Evolutionary conservation across 257 asterid genomes (phyloP).

Genomic region (Lavandula angustifolia): DNA sequence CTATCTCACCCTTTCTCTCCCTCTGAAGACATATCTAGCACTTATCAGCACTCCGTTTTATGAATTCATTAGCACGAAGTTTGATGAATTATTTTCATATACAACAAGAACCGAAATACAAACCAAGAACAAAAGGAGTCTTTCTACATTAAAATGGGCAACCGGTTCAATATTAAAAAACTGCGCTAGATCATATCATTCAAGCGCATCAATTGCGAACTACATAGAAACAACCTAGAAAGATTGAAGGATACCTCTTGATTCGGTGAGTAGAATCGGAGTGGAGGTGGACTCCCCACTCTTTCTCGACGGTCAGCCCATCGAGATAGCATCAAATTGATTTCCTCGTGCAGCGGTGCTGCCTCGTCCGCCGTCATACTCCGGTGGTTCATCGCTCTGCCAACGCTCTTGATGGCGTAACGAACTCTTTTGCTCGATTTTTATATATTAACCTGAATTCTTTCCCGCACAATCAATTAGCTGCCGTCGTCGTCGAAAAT

Average conservation of each 20-base stretch:
- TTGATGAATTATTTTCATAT: not conserved
- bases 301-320: constrained; percentile 60
- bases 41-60: not conserved
- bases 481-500: no score
- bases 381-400: constrained; percentile 29
- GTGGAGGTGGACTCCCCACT: constrained; percentile 35
- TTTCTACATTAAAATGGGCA: not conserved
- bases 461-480: no score
- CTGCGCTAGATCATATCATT: not conserved
- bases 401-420: not conserved
- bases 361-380: constrained; percentile 54
- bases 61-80: not conserved
- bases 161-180: not conserved
- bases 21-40: not conserved
- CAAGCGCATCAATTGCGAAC: not conserved
- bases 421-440: no score
- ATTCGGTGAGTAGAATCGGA: constrained; percentile 46
- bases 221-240: not conserved
- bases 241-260: constrained; percentile 44
- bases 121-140: not conserved
- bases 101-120: not conserved
- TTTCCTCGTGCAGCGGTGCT: constrained; percentile 52
- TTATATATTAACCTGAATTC: no score
- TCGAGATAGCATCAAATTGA: constrained; percentile 43
- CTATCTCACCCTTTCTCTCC: not conserved